These are phyloP conservation scores for Penicillium chermesinum DNA, from an alignment of 495 filamentous ascomycete genomes.

Conservation along the genomic window DNA sequence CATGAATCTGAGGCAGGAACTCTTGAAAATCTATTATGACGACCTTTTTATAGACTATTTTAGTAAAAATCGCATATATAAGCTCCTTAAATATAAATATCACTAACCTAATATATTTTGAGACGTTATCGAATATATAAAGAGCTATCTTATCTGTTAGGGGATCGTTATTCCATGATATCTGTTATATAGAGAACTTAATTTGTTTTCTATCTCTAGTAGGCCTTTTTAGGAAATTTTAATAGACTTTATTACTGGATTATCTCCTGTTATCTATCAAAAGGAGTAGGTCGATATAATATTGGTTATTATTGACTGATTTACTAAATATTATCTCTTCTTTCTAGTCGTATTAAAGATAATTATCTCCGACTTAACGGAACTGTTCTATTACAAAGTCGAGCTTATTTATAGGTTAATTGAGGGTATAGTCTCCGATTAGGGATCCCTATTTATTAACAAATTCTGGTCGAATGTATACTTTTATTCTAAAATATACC, in stretches of 20 bases:
- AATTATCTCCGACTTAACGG: background rate
- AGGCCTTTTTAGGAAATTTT: background rate
- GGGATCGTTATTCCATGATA: too few species aligned
- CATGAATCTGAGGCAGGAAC: background rate
- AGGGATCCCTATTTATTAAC: background rate
- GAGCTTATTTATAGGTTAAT: constrained; percentile 1
- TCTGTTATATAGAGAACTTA: background rate
- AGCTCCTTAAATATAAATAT: background rate
- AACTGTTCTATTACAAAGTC: background rate
- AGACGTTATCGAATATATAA: too few species aligned
- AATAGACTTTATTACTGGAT: background rate
- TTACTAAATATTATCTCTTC: background rate
- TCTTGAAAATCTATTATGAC: constrained; percentile 1
- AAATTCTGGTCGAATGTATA: background rate
- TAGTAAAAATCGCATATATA: background rate
- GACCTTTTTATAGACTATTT: background rate
- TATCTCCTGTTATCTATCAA: constrained; percentile 2
- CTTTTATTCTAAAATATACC: background rate
- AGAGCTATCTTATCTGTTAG: too few species aligned
- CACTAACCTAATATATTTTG: background rate
- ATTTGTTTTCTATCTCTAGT: background rate
- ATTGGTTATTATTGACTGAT: constrained; percentile 6
- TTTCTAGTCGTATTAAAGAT: background rate
- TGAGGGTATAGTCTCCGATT: background rate
- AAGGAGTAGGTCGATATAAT: background rate